phyloP scores from a whole-genome alignment of 495 filamentous ascomycete genomes.

The Bryoglossum gracile region DNA sequence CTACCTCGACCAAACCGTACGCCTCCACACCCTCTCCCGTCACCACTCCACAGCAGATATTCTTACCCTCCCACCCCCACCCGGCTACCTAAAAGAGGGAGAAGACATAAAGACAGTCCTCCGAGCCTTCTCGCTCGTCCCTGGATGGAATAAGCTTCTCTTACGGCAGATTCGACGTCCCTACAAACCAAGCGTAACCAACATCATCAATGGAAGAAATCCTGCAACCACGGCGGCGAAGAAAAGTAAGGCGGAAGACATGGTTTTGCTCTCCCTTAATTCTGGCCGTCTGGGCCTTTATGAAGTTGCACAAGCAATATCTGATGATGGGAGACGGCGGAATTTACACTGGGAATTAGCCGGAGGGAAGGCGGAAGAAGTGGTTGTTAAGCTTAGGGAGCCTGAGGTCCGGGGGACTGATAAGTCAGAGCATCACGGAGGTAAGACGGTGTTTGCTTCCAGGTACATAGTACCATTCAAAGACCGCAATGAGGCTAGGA shows the following conservation, averaged over 20 bases:
- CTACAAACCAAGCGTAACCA: constrained; percentile 14
- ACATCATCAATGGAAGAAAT: constrained; percentile 26
- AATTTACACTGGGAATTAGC: constrained; percentile 36
- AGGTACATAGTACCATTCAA: constrained; percentile 44
- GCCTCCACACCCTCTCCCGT: constrained; percentile 38
- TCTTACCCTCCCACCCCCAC: constrained; percentile 27
- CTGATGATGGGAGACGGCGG: constrained; percentile 36
- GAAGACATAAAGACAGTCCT: constrained; percentile 38
- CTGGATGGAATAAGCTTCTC: constrained; percentile 28
- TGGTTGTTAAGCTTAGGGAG: too few species aligned
- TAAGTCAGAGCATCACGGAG: too few species aligned
- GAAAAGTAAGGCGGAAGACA: constrained; percentile 14
- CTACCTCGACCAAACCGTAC: constrained; percentile 43
- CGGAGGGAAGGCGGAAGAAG: neutral
- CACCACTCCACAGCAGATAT: constrained; percentile 26
- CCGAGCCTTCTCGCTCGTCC: constrained; percentile 44
- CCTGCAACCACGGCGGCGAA: constrained; percentile 6
- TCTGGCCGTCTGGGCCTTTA: constrained; percentile 26
- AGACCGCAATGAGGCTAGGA: constrained; percentile 40
- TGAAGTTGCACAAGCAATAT: constrained; percentile 31
- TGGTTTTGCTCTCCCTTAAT: constrained; percentile 41
- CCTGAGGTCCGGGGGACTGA: too few species aligned
- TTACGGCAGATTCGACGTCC: constrained; percentile 21
- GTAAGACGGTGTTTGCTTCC: too few species aligned
- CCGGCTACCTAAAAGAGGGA: constrained; percentile 30